Conservation (phyloP, 192 early-diverging fungal genomes). For the Coemansia sp. region DNA sequence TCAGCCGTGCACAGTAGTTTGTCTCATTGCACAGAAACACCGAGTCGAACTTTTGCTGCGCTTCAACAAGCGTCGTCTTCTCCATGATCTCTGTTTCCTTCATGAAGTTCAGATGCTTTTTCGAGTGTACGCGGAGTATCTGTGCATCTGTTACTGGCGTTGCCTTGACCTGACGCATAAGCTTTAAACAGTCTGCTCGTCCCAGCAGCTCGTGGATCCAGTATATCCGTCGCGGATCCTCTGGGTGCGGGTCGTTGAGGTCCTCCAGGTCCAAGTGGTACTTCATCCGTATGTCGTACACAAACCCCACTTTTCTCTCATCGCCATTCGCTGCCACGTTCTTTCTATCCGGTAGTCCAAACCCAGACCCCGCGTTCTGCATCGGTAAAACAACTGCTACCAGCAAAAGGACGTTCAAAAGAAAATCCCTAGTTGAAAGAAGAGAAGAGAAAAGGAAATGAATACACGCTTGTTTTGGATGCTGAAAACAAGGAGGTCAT, state of each 20-base stretch:
- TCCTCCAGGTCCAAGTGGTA: conserved; percentile 62
- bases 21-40: conserved; percentile 71
- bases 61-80: conserved; percentile 47
- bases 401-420: too few relatives aligned
- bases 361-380: too few relatives aligned
- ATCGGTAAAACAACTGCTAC: too few relatives aligned
- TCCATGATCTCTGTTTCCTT: conserved; percentile 50
- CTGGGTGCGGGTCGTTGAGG: conserved; percentile 68
- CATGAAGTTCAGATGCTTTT: conserved; percentile 51
- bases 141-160: conserved; percentile 20
- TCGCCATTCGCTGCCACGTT: background rate
- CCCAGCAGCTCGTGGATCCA: conserved; percentile 62
- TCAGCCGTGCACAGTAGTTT: conserved; percentile 64
- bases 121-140: conserved; percentile 59
- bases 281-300: conserved; percentile 65
- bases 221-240: conserved; percentile 74
- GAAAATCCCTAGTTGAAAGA: too few relatives aligned
- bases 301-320: conserved; percentile 46
- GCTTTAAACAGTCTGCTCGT: conserved; percentile 46
- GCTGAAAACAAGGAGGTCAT: too few relatives aligned
- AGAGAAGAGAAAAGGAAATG: too few relatives aligned
- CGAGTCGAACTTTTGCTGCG: conserved; percentile 59
- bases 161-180: conserved; percentile 35
- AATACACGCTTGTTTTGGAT: too few relatives aligned
- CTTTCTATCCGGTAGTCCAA: background rate